Conservation (phyloP, 129 eudicot species). For the Silybum marianum region DNA sequence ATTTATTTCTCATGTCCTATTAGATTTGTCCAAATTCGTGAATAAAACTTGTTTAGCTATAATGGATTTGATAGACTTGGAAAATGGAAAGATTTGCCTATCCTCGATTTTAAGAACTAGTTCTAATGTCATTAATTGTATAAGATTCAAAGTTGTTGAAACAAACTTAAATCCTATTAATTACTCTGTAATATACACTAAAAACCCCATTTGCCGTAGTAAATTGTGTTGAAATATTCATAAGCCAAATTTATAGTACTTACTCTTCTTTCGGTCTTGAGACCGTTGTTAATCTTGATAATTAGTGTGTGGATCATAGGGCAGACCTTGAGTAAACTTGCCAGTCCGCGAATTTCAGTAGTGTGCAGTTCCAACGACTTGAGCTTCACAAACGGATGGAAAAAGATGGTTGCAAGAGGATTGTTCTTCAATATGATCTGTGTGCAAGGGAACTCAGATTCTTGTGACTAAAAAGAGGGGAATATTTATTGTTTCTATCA, state of each 20-base stretch:
- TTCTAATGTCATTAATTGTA: neutral
- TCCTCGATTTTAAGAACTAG: neutral
- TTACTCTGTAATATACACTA: neutral
- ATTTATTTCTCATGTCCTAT: neutral
- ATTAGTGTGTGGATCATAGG: slow-evolving; percentile 51
- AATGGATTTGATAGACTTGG: no score
- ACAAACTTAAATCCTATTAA: neutral
- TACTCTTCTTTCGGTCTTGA: slow-evolving; percentile 42
- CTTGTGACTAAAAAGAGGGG: neutral
- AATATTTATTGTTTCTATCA: neutral
- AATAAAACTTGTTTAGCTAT: neutral
- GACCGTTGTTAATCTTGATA: slow-evolving; percentile 36
- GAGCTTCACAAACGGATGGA: slow-evolving; percentile 43
- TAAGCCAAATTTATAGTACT: slow-evolving; percentile 17
- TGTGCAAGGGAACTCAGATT: slow-evolving; percentile 9
- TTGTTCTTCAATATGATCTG: slow-evolving; percentile 56
- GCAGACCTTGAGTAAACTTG: slow-evolving; percentile 53
- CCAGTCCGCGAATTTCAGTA: slow-evolving; percentile 38
- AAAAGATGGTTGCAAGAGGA: slow-evolving; percentile 33
- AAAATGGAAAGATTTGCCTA: no score
- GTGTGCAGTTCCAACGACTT: slow-evolving; percentile 52
- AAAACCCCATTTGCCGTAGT: neutral
- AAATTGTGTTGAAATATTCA: neutral
- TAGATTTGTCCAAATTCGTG: neutral
- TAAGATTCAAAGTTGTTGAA: neutral